Percentiles rank a stretch among this genome's conserved stretches.
Conservation (phyloP, 768 basidiomycete species). For the Mycena amicta region DNA sequence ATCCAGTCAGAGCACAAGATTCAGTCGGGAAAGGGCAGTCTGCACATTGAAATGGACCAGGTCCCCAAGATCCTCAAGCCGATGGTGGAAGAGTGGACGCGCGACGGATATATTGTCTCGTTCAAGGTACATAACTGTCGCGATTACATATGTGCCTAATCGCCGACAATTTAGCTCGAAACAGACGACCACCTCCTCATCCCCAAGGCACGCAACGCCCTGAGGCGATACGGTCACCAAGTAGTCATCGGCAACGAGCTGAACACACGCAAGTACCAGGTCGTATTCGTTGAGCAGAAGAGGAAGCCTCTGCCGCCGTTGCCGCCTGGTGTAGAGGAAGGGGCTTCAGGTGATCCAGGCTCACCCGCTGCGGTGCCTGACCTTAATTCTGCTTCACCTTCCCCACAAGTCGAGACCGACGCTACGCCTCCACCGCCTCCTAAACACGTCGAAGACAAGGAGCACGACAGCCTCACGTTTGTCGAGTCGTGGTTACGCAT, state of each 20-base stretch:
- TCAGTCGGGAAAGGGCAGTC: constrained; percentile 91
- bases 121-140: constrained; percentile 74
- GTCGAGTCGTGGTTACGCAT: constrained; percentile 69
- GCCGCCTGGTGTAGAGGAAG: constrained; percentile 21
- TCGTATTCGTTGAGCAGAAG: constrained; percentile 82
- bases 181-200: constrained; percentile 83
- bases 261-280: constrained; percentile 87
- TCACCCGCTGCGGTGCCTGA: too few relatives aligned
- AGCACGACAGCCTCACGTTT: constrained; percentile 35
- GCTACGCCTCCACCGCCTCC: not conserved
- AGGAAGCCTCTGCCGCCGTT: constrained; percentile 22
- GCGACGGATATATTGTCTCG: constrained; percentile 88
- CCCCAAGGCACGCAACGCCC: constrained; percentile 86
- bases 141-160: not conserved
- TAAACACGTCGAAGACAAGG: not conserved
- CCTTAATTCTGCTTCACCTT: too few relatives aligned
- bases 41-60: constrained; percentile 98
- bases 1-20: constrained; percentile 95
- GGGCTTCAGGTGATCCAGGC: not conserved
- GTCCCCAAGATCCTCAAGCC: constrained; percentile 95
- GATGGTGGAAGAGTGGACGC: constrained; percentile 92
- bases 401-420: too few relatives aligned
- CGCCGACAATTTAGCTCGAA: constrained; percentile 67
- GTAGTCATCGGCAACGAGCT: constrained; percentile 97
- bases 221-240: constrained; percentile 95